A percentile compares a stretch with the other conserved stretches of the same genome.
Conservation (phyloP, 2,329 filamentous ascomycete species). For the Fusarium hostae region DNA sequence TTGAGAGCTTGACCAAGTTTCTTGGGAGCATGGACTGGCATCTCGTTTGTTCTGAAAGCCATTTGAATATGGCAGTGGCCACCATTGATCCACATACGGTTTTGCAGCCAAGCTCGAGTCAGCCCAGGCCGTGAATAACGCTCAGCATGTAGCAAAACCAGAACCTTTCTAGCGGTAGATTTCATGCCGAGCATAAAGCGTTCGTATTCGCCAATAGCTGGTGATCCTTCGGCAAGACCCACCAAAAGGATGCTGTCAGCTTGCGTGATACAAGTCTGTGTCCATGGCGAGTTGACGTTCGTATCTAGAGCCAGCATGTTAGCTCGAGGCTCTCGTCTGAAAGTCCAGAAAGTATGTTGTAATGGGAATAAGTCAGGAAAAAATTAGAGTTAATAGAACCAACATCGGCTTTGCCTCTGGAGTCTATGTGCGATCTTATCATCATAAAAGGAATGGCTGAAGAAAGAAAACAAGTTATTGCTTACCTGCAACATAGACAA, state of each 20-base stretch:
- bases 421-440: slow-evolving; percentile 55
- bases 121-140: slow-evolving; percentile 86
- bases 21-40: slow-evolving; percentile 80
- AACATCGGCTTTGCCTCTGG: slow-evolving; percentile 66
- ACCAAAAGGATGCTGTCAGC: slow-evolving; percentile 96
- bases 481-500: slow-evolving; percentile 89
- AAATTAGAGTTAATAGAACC: slow-evolving; percentile 73
- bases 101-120: slow-evolving; percentile 89
- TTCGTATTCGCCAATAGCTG: slow-evolving; percentile 94
- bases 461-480: slow-evolving; percentile 18
- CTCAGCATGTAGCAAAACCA: slow-evolving; percentile 90
- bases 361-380: slow-evolving; percentile 64
- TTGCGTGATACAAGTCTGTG: slow-evolving; percentile 95
- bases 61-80: slow-evolving; percentile 98
- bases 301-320: slow-evolving; percentile 72
- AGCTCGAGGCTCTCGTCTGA: slow-evolving; percentile 36
- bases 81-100: slow-evolving; percentile 97
- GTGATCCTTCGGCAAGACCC: slow-evolving; percentile 88
- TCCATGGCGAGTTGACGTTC: slow-evolving; percentile 97
- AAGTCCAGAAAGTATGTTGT: slow-evolving; percentile 6
- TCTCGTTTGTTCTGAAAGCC: slow-evolving; percentile 80
- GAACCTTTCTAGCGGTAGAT: slow-evolving; percentile 91
- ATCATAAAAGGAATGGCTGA: slow-evolving; percentile 55
- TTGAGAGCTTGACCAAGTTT: slow-evolving; percentile 88
- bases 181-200: slow-evolving; percentile 97